Percentiles rank a stretch among this genome's conserved stretches.
Conservation (phyloP, 1,284 basidiomycete genomes). For the Ganoderma lucidum region DNA sequence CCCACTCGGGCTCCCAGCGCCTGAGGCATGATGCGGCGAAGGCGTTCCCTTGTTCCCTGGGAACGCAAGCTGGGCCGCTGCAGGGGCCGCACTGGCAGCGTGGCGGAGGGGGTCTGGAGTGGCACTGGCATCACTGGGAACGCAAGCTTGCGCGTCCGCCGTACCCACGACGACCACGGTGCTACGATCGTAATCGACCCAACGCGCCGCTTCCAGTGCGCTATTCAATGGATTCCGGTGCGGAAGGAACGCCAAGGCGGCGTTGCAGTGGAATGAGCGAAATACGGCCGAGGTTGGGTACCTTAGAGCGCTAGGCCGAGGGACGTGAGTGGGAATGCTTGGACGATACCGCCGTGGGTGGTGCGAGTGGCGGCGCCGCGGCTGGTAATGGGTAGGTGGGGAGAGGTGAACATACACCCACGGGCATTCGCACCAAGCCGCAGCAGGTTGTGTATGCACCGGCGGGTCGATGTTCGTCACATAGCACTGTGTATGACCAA, state of each 20-base stretch:
- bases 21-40: conserved; percentile 19
- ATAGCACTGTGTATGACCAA: conserved; percentile 1
- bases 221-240: neutral
- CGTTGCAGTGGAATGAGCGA: conserved; percentile 3
- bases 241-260: neutral
- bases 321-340: conserved; percentile 1
- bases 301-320: neutral
- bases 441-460: conserved; percentile 3
- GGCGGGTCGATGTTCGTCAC: neutral
- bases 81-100: conserved; percentile 10
- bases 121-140: conserved; percentile 2
- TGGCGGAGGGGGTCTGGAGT: neutral
- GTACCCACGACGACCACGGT: conserved; percentile 7
- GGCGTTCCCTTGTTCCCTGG: conserved; percentile 26
- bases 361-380: conserved; percentile 10
- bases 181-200: neutral
- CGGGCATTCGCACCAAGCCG: conserved; percentile 6
- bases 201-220: neutral
- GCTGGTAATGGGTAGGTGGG: neutral
- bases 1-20: conserved; percentile 33
- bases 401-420: neutral
- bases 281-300: neutral
- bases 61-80: conserved; percentile 19
- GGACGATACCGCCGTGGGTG: neutral
- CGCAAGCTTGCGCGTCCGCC: neutral